These are phyloP conservation scores for Tulasnella sp. DNA, from an alignment of 768 basidiomycete genomes.

Conservation along the genomic window DNA sequence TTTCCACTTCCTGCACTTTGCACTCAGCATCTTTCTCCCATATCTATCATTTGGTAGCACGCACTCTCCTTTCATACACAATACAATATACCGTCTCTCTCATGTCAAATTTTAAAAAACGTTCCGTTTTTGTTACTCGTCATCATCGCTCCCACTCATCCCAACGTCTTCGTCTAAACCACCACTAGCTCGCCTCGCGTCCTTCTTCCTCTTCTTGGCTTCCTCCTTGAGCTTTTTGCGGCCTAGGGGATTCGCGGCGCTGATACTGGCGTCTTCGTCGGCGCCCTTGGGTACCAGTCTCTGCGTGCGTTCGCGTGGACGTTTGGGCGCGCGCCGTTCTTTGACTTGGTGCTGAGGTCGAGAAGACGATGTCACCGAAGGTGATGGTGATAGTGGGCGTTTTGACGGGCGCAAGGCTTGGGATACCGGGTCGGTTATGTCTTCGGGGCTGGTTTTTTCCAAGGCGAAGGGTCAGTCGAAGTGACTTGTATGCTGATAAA, in stretches of 20 bases:
- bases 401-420: background rate
- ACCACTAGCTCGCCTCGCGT: background rate
- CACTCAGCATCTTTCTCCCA: background rate
- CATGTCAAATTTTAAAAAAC: background rate
- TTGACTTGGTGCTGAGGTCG: background rate
- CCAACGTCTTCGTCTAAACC: background rate
- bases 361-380: slow-evolving; percentile 14
- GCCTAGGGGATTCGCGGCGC: slow-evolving; percentile 11
- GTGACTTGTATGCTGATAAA: background rate
- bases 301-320: slow-evolving; percentile 19
- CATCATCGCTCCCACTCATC: background rate
- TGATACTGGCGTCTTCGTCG: slow-evolving; percentile 2
- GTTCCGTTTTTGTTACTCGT: background rate
- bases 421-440: background rate
- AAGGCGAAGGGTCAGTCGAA: background rate
- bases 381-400: slow-evolving; percentile 2
- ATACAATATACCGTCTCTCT: background rate
- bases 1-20: background rate
- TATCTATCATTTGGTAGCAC: background rate
- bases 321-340: slow-evolving; percentile 8
- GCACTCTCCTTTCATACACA: background rate
- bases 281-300: slow-evolving; percentile 13
- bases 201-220: slow-evolving; percentile 22
- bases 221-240: slow-evolving; percentile 24
- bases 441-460: background rate